Conservation (phyloP, 371 early-diverging fungal species). For the Mucor velutinosus region DNA sequence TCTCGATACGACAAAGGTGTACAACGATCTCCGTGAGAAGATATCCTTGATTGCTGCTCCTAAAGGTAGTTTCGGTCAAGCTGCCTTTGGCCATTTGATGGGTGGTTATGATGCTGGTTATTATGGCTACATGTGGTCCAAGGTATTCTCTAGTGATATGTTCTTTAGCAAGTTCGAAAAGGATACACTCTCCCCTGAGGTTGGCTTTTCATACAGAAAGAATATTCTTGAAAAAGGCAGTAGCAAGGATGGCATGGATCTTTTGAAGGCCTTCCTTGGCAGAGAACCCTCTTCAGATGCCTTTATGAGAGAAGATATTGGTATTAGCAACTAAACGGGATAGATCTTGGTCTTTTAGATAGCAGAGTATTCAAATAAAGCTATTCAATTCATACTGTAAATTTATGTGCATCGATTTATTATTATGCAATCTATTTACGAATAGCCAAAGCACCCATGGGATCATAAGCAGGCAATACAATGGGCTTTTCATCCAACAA, state of each 20-base stretch:
- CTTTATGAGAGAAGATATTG: conserved; percentile 64
- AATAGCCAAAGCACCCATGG: conserved; percentile 67
- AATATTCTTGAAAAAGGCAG: conserved; percentile 73
- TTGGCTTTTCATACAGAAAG: conserved; percentile 66
- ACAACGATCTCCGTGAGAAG: conserved; percentile 64
- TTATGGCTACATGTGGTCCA: conserved; percentile 74
- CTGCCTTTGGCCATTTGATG: conserved; percentile 73
- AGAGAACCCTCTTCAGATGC: conserved; percentile 82
- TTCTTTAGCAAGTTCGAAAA: conserved; percentile 74
- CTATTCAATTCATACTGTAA: not conserved
- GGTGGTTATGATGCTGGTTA: conserved; percentile 84
- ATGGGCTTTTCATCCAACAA: conserved; percentile 65
- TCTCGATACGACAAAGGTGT: conserved; percentile 60
- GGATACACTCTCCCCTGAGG: conserved; percentile 56
- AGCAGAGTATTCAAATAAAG: not conserved
- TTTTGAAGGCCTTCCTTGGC: conserved; percentile 77
- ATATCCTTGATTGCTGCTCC: conserved; percentile 63
- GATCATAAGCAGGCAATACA: conserved; percentile 79
- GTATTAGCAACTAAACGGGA: conserved; percentile 21
- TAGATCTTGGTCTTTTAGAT: not conserved
- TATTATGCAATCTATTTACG: conserved; percentile 1
- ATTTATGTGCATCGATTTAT: not conserved
- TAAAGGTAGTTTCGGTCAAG: conserved; percentile 47
- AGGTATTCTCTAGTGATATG: conserved; percentile 88
- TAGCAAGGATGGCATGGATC: conserved; percentile 74